Conservation (phyloP, 495 filamentous ascomycete species). For the Trypethelium eluteriae region DNA sequence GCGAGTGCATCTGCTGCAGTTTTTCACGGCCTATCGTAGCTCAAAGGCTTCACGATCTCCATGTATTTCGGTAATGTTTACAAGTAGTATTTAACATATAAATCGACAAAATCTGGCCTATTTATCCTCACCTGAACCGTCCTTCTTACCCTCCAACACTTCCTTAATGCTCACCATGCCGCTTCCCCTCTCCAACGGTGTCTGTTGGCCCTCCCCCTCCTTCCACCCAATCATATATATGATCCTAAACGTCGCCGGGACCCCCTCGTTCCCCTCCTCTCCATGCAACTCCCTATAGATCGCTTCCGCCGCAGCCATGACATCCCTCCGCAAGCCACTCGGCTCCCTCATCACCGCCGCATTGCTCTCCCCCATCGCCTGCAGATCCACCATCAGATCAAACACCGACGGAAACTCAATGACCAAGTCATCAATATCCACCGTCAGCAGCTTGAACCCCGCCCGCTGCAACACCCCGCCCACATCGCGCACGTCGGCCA, state of each 20-base stretch:
- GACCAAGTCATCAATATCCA: conserved; percentile 94
- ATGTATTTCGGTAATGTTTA: neutral
- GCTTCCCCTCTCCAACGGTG: conserved; percentile 73
- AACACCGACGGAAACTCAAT: conserved; percentile 93
- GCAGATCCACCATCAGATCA: conserved; percentile 84
- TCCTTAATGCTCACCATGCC: conserved; percentile 26
- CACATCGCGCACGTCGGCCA: conserved; percentile 88
- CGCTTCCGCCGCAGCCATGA: conserved; percentile 76
- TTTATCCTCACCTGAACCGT: conserved; percentile 61
- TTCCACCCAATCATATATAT: conserved; percentile 99
- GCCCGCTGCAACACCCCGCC: conserved; percentile 78
- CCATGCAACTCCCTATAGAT: conserved; percentile 86
- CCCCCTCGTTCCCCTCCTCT: conserved; percentile 55
- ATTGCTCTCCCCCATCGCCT: conserved; percentile 54
- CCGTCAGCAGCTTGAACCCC: conserved; percentile 90
- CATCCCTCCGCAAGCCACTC: conserved; percentile 66
- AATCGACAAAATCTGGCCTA: neutral
- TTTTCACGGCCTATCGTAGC: no score
- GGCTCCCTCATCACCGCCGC: conserved; percentile 24
- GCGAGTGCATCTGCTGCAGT: no score
- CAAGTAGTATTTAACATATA: neutral
- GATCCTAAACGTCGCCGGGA: conserved; percentile 80
- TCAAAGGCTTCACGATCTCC: no score
- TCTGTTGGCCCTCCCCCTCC: conserved; percentile 64
- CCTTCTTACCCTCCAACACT: conserved; percentile 21